A percentile compares a stretch with the other conserved stretches of the same genome.
Conservation (phyloP, 768 basidiomycete species). For the Boletus rubescentipes region DNA sequence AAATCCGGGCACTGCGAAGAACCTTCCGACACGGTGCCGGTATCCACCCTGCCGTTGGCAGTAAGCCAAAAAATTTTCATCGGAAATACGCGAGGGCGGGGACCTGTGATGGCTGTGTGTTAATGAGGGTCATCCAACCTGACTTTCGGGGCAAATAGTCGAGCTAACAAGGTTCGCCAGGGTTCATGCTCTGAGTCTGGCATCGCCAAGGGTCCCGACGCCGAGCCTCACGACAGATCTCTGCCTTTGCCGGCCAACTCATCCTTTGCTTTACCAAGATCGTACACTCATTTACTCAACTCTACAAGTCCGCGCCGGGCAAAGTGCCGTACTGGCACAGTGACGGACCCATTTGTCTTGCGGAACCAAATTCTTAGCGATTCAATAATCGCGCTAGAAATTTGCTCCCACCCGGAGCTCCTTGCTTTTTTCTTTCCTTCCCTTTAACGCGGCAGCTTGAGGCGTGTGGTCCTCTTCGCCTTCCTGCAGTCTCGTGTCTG, state of each 20-base stretch:
- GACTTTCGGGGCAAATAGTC: constrained; percentile 35
- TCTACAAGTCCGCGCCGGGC: constrained; percentile 21
- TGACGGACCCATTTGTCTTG: constrained; percentile 33
- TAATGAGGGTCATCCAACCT: constrained; percentile 32
- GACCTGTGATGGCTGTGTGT: constrained; percentile 39
- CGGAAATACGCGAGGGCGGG: constrained; percentile 40
- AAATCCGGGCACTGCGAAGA: constrained; percentile 4
- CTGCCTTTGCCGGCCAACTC: constrained; percentile 13
- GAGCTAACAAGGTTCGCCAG: constrained; percentile 27
- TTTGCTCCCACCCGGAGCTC: constrained; percentile 29
- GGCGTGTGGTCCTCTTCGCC: constrained; percentile 25
- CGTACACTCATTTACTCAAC: constrained; percentile 29
- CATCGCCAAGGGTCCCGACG: constrained; percentile 29
- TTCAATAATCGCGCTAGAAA: constrained; percentile 35
- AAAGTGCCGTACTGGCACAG: constrained; percentile 29
- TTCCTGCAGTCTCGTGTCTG: constrained; percentile 19
- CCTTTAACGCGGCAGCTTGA: constrained; percentile 25
- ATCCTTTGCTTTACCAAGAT: constrained; percentile 19
- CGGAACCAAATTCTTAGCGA: constrained; percentile 39
- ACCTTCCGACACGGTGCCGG: constrained; percentile 13
- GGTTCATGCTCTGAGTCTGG: constrained; percentile 25
- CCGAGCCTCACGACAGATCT: constrained; percentile 15
- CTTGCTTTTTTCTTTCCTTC: constrained; percentile 32
- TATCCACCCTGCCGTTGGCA: constrained; percentile 21
- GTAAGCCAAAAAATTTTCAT: constrained; percentile 32